Conservation (phyloP, 306 rosid genomes). For the Inga laurina region DNA sequence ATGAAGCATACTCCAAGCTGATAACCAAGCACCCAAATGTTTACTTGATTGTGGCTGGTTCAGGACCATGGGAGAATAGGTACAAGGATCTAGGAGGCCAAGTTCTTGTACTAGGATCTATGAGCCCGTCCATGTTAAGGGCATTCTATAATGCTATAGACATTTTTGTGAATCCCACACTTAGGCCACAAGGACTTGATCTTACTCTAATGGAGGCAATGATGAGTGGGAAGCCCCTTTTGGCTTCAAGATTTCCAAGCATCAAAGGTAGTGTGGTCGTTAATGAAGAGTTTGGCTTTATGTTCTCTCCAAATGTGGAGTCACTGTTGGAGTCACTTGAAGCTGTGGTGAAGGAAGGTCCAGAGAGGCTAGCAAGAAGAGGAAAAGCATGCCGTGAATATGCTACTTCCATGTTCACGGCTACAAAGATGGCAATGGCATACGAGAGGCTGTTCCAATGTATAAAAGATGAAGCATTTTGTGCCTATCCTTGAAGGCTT, state of each 20-base stretch:
- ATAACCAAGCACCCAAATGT: conserved; percentile 52
- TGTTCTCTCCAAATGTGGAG: conserved; percentile 90
- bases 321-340: conserved; percentile 71
- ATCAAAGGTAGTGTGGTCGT: conserved; percentile 85
- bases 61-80: conserved; percentile 87
- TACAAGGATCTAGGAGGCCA: conserved; percentile 75
- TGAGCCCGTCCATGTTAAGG: conserved; percentile 65
- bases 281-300: conserved; percentile 73
- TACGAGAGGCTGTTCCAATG: conserved; percentile 87
- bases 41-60: conserved; percentile 80
- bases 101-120: conserved; percentile 81
- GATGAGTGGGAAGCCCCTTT: conserved; percentile 85
- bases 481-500: conserved; percentile 60
- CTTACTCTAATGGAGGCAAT: conserved; percentile 95
- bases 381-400: conserved; percentile 75
- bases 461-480: conserved; percentile 65
- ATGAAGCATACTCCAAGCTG: conserved; percentile 75
- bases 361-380: conserved; percentile 56
- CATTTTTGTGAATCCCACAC: conserved; percentile 82
- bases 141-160: conserved; percentile 85
- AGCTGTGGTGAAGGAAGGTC: conserved; percentile 66
- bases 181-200: conserved; percentile 93
- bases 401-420: conserved; percentile 82
- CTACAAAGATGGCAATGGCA: conserved; percentile 84
- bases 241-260: conserved; percentile 90